Evolutionary conservation across 2,329 filamentous ascomycete genomes (phyloP), one percentile per base, ranked within the genome.

Genomic region (Didymella arachidicola): DNA sequence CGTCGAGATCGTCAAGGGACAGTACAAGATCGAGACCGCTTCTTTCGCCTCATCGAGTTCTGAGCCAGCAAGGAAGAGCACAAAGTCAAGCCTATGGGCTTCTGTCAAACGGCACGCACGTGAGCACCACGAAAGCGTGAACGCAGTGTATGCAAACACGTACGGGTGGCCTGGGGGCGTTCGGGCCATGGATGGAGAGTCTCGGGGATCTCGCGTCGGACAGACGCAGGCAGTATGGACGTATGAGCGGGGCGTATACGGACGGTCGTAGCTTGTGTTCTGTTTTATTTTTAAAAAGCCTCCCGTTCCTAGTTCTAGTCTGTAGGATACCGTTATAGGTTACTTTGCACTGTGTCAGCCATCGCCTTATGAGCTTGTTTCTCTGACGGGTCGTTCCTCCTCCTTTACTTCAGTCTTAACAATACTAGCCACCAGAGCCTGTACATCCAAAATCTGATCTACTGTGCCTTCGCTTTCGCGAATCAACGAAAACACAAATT

Each of bases 111-210:
- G 55, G 10, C 63, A 64, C 30, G 60, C 58, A 1, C 63, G 50
- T 18, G 63, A 70, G 45, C 70, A 73, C 34, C 69, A 71, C 36
- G 45, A 62, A n/a, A 58, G 57, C 27, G 46, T 69, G 19, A 69
- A 68, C 27, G 64, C 61, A 1, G 66, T 61, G 16, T 72, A 64
- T 55, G 63, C 49, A 10, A 36, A 50, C 18, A 66, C 69, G 48
- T 71, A 73, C 30, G 67, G 70, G 4, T 60, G 59, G 11, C 12
- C 30, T 32, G 30, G 30, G 7, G 30, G 30, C 30, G 30, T 32
- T 8, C 12, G 30, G 12, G 30, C 30, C 2, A 32, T 12, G 30
- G 8, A 14, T 22, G 22, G 22, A 22, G 22, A 22, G 22, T 22
- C 22, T 22, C 22, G 22, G 22, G 22, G 22, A 22, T 22, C 22